A percentile compares a stretch with the other conserved stretches of the same genome.
Evolutionary conservation across 2,329 filamentous ascomycete genomes (phyloP).

Genomic region (Emmonsiellopsis sp.): DNA sequence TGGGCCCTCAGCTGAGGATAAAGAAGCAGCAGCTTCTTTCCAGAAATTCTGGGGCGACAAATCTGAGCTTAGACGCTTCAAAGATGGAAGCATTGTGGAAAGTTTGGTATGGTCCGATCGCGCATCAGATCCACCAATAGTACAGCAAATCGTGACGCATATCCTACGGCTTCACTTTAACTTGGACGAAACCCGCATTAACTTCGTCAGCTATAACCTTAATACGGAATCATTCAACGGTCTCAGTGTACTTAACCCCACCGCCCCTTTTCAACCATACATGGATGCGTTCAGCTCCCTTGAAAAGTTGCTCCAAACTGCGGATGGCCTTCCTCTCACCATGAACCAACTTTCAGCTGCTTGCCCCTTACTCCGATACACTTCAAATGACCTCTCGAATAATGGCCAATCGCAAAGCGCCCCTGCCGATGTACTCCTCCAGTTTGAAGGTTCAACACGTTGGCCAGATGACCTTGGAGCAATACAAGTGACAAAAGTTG

Average conservation of each 20-base stretch:
- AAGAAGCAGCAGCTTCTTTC: conserved; percentile 70
- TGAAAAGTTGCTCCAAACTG: conserved; percentile 63
- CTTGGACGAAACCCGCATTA: conserved; percentile 41
- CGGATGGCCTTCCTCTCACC: conserved; percentile 80
- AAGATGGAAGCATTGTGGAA: conserved; percentile 87
- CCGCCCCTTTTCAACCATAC: conserved; percentile 53
- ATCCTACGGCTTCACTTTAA: conserved; percentile 61
- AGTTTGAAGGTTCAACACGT: conserved; percentile 84
- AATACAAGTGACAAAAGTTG: conserved; percentile 88
- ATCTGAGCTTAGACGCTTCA: conserved; percentile 85
- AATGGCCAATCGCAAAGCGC: conserved; percentile 15
- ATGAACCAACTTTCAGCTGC: conserved; percentile 70
- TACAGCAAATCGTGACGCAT: conserved; percentile 70
- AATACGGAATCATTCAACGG: conserved; percentile 26
- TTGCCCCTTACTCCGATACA: conserved; percentile 62
- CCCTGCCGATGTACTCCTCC: conserved; percentile 71
- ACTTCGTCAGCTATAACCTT: conserved; percentile 43
- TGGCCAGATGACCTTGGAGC: conserved; percentile 90
- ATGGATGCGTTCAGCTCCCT: conserved; percentile 62
- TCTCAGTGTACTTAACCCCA: conserved; percentile 18
- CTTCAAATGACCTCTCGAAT: conserved; percentile 37
- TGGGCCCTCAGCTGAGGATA: conserved; percentile 77
- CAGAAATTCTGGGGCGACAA: conserved; percentile 92
- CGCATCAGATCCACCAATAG: conserved; percentile 51
- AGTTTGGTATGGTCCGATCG: conserved; percentile 75